Evolutionary conservation across 768 basidiomycete genomes (phyloP), one percentile per base, ranked within the genome.

Genomic region (Dioszegia aurantiaca): DNA sequence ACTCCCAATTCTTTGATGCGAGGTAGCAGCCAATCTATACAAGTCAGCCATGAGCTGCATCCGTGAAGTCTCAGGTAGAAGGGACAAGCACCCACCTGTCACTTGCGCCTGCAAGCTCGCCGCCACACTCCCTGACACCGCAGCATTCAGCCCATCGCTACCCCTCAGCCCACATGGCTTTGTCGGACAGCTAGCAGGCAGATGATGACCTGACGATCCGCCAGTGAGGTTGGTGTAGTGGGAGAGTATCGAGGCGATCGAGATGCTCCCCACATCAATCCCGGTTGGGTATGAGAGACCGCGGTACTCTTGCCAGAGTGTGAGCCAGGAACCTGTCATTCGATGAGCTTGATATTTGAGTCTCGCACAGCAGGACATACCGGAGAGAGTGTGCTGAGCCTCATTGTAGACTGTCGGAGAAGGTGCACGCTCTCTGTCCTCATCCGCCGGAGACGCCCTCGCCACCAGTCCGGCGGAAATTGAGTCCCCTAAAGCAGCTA

Each of bases 401-500:
- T 42, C 9, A 17, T 8, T 17, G 5, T 8, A 42, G 40, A 8
- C 40, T 42, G 9, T 21, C 36, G 9, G 36, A 17, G 9, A n/a
- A n/a, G n/a, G 40, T 42, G 30, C 1, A 19, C 19, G 33, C 36
- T 26, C 4, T 3, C 14, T 36, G 19, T 39, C 51, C 31, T 56
- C 21, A 12, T 56, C 45, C 8, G 14, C 40, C 10, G 43, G 63
- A 10, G 62, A 44, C 14, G 68, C 52, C 44, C 58, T 43, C 24
- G 74, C 74, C 42, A 78, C 63, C 8, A 70, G 42, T 0, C 67
- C 77, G 6, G 76, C 77, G 2, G 77, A 75, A 55, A 78, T 77
- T 1, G 71, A 73, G 47, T 78, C 77, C 12, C 77, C 77, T n/a
- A 78, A 12, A 11, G 74, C 76, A 60, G 74, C 68, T 23, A 76